A percentile compares a stretch with the other conserved stretches of the same genome.
phyloP scores from a whole-genome alignment of 2,329 filamentous ascomycete species.

The Sporothrix humicola region DNA sequence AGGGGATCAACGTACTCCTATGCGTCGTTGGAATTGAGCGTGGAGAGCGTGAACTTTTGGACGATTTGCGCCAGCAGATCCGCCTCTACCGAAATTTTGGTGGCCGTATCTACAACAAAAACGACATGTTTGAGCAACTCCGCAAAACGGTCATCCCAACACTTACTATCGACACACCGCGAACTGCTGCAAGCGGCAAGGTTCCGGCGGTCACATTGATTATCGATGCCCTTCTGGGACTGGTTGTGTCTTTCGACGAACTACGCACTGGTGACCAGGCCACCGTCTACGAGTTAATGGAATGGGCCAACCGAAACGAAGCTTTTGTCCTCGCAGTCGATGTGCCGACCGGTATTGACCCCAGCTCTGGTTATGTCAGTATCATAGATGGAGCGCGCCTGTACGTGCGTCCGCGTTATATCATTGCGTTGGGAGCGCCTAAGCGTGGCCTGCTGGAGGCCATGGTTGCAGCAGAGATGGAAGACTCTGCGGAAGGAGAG shows the following conservation, averaged over 20 bases:
- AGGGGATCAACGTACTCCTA: slow-evolving; percentile 78
- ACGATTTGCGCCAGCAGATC: slow-evolving; percentile 79
- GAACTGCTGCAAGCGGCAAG: slow-evolving; percentile 53
- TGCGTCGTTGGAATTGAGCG: slow-evolving; percentile 86
- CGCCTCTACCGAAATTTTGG: slow-evolving; percentile 84
- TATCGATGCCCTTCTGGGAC: slow-evolving; percentile 85
- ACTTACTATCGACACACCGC: slow-evolving; percentile 47
- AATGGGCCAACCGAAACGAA: slow-evolving; percentile 90
- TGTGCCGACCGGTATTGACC: slow-evolving; percentile 86
- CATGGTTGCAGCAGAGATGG: slow-evolving; percentile 63
- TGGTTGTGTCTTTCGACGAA: slow-evolving; percentile 88
- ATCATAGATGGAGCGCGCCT: slow-evolving; percentile 76
- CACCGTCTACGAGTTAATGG: slow-evolving; percentile 85
- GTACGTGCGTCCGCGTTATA: slow-evolving; percentile 79
- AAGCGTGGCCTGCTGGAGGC: slow-evolving; percentile 83
- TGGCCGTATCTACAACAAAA: slow-evolving; percentile 70
- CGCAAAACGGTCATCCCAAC: slow-evolving; percentile 53
- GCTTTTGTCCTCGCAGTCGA: slow-evolving; percentile 86
- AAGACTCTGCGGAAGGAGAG: slow-evolving; percentile 48
- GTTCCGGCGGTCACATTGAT: slow-evolving; percentile 76
- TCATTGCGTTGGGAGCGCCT: slow-evolving; percentile 85
- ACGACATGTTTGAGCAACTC: slow-evolving; percentile 65
- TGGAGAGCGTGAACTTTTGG: slow-evolving; percentile 76
- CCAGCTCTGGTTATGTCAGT: slow-evolving; percentile 70
- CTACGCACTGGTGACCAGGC: slow-evolving; percentile 81